Conservation (phyloP, 305 asterid species). For the Euphrasia arctica region DNA sequence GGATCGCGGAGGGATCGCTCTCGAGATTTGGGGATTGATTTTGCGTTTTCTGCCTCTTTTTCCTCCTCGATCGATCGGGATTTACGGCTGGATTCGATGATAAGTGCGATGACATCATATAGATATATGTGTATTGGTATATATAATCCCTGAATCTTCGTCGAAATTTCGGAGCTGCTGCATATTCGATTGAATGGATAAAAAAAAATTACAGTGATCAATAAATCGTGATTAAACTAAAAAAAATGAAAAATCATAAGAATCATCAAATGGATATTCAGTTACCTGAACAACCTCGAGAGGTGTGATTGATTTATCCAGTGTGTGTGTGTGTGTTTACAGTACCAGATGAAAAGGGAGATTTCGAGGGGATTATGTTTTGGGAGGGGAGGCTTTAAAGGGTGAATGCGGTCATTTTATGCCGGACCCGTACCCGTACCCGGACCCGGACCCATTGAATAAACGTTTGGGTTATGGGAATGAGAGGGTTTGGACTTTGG, state of each 20-base stretch:
- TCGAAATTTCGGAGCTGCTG: conserved; percentile 30
- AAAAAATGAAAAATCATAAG: conserved; percentile 4
- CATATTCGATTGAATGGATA: conserved; percentile 33
- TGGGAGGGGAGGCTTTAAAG: conserved; percentile 30
- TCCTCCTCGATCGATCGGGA: conserved; percentile 56
- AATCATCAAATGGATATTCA: conserved; percentile 18
- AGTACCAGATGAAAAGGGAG: not conserved
- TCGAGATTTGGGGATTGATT: conserved; percentile 26
- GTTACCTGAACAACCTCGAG: conserved; percentile 29
- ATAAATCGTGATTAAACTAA: conserved; percentile 10
- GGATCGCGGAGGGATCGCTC: conserved; percentile 25
- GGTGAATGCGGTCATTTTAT: conserved; percentile 26
- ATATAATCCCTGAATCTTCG: not conserved
- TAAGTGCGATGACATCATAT: conserved; percentile 43
- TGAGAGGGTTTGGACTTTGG: no score
- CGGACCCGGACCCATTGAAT: not conserved
- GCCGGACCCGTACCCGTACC: not conserved
- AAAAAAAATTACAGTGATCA: conserved; percentile 25
- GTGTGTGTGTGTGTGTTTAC: conserved; percentile 2
- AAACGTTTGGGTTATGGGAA: no score
- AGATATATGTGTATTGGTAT: no score
- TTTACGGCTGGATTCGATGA: conserved; percentile 45
- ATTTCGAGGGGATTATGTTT: conserved; percentile 12
- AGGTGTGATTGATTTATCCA: not conserved
- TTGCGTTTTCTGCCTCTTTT: conserved; percentile 51